Conservation (phyloP, 2,329 filamentous ascomycete species). For the Trichoderma sp. region DNA sequence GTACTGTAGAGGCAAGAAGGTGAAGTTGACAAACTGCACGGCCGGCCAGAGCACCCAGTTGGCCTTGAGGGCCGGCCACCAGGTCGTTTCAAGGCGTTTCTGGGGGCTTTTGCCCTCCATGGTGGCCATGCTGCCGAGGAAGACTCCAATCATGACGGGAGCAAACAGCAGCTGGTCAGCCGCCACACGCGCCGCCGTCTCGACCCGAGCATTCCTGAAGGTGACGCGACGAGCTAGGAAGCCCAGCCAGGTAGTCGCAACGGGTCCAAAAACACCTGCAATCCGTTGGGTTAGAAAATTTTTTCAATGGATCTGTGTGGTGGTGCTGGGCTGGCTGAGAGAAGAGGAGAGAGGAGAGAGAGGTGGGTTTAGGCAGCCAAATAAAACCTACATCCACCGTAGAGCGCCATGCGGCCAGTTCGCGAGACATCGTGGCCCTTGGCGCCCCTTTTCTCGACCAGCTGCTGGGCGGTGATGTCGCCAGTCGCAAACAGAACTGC, state of each 20-base stretch:
- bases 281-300: conserved; percentile 6
- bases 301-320: not conserved
- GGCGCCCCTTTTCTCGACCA: conserved; percentile 76
- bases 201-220: conserved; percentile 62
- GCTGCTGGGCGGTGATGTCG: conserved; percentile 87
- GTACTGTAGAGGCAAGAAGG: conserved; percentile 78
- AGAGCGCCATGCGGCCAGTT: conserved; percentile 75
- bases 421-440: conserved; percentile 71
- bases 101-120: conserved; percentile 63
- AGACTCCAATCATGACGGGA: conserved; percentile 76
- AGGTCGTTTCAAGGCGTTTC: conserved; percentile 71
- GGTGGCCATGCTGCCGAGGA: conserved; percentile 80
- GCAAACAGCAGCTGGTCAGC: conserved; percentile 82
- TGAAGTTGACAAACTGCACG: conserved; percentile 86
- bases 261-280: conserved; percentile 78
- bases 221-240: conserved; percentile 70
- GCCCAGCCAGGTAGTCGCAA: conserved; percentile 81
- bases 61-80: conserved; percentile 68
- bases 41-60: conserved; percentile 89
- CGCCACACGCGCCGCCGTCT: conserved; percentile 74
- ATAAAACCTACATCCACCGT: conserved; percentile 65
- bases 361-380: not conserved
- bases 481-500: conserved; percentile 90
- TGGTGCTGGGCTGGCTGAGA: not conserved
- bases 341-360: not conserved